phyloP scores from a whole-genome alignment of 371 early-diverging fungal species.

The Mortierella sp. region DNA sequence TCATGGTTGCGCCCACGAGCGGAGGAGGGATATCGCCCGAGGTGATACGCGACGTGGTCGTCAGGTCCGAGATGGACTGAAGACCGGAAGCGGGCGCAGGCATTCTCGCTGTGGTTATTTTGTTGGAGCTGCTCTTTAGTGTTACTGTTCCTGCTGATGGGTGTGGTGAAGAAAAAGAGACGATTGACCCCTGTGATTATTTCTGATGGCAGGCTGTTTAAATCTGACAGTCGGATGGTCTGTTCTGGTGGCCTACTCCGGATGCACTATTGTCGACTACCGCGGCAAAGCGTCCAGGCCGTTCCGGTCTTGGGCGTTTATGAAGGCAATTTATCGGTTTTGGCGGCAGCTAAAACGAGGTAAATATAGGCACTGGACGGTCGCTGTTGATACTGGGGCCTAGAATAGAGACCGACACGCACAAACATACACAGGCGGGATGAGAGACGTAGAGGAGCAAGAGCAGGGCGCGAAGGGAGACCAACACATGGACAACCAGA shows the following conservation, averaged over 20 bases:
- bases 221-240: background rate
- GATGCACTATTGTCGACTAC: too few relatives aligned
- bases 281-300: too few relatives aligned
- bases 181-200: background rate
- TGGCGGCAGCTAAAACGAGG: too few relatives aligned
- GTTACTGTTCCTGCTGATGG: constrained; percentile 1
- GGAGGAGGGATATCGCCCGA: constrained; percentile 84
- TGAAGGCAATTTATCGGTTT: too few relatives aligned
- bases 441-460: too few relatives aligned
- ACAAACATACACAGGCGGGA: too few relatives aligned
- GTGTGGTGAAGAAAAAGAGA: background rate
- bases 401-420: too few relatives aligned
- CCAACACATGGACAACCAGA: too few relatives aligned
- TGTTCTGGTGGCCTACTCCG: background rate
- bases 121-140: background rate
- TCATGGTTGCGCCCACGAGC: constrained; percentile 79
- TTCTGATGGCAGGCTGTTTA: background rate
- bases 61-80: constrained; percentile 79
- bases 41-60: constrained; percentile 73
- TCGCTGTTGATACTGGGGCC: too few relatives aligned
- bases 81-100: constrained; percentile 54
- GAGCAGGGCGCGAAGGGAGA: too few relatives aligned
- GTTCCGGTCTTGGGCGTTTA: too few relatives aligned
- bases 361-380: too few relatives aligned
- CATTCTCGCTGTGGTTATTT: constrained; percentile 14